These are phyloP conservation scores for Leptographium lundbergii DNA, from an alignment of 2,329 filamentous ascomycete species.

Conservation along the genomic window DNA sequence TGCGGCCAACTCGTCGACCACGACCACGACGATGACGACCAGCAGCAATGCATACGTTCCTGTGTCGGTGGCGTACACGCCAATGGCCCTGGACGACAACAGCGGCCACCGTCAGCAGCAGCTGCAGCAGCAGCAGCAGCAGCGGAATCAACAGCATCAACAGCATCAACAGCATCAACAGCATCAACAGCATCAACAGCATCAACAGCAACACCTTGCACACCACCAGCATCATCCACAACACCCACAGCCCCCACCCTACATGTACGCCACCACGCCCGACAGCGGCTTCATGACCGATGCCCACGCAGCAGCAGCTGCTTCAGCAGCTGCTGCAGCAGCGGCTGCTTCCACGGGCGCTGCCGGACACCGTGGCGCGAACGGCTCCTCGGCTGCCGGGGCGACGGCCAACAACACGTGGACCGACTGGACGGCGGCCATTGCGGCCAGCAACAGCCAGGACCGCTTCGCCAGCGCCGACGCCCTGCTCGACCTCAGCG, in stretches of 20 bases:
- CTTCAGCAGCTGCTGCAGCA: background rate
- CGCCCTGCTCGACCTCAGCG: constrained; percentile 33
- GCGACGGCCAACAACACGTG: constrained; percentile 28
- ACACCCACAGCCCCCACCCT: background rate
- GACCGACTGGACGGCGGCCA: constrained; percentile 41
- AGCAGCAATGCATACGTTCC: background rate
- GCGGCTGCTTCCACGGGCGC: background rate
- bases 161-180: background rate
- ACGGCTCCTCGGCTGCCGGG: no score
- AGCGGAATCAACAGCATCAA: background rate
- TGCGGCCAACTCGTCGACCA: no score
- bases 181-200: background rate
- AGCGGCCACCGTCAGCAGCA: background rate
- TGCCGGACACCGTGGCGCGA: background rate
- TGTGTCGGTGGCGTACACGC: background rate
- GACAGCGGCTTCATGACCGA: constrained; percentile 2
- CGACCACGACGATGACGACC: background rate
- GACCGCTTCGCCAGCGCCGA: constrained; percentile 28
- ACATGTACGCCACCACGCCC: constrained; percentile 10
- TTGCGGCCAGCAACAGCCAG: constrained; percentile 35
- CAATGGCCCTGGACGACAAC: background rate
- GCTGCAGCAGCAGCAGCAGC: background rate
- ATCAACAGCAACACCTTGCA: background rate
- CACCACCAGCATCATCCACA: constrained; percentile 3
- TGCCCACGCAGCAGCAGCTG: background rate